Evolutionary conservation across 805 yeast species (phyloP).

Genomic region (Myxozyma vanderwaltii): DNA sequence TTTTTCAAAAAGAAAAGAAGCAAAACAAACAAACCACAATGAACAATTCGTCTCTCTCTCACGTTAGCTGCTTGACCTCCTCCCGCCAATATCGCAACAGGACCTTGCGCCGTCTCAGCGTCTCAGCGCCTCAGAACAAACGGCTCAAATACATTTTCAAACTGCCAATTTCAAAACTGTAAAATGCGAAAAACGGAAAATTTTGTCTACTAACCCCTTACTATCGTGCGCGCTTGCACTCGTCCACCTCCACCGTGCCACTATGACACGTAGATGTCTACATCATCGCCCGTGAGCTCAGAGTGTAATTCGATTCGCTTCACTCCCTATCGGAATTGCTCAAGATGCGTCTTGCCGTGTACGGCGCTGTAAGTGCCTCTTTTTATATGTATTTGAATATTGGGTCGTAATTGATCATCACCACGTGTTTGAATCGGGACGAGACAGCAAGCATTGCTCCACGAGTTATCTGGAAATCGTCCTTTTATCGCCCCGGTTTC

Average conservation of each 20-base stretch:
- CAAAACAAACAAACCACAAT: no score
- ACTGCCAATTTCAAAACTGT: no score
- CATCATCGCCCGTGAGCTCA: not conserved
- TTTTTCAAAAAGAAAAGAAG: no score
- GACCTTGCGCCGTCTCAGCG: no score
- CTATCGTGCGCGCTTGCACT: not conserved
- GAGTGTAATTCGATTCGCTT: not conserved
- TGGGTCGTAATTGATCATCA: not conserved
- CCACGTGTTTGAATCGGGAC: not conserved
- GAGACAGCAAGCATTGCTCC: no score
- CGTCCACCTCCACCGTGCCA: not conserved
- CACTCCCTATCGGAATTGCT: not conserved
- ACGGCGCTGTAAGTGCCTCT: conserved; percentile 35
- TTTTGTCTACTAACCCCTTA: not conserved
- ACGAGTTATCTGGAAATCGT: not conserved
- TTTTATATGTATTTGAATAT: not conserved
- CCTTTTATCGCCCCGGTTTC: not conserved
- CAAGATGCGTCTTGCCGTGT: conserved; percentile 37
- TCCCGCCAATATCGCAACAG: no score
- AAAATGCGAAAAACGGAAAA: no score
- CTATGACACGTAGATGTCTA: not conserved
- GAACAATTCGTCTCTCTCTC: no score
- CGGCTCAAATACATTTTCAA: no score
- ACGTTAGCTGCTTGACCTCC: no score
- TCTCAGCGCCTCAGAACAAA: no score